Base-by-base conservation (phyloP, 805 yeast genomes). In the Candida namnaoensis region DNA sequence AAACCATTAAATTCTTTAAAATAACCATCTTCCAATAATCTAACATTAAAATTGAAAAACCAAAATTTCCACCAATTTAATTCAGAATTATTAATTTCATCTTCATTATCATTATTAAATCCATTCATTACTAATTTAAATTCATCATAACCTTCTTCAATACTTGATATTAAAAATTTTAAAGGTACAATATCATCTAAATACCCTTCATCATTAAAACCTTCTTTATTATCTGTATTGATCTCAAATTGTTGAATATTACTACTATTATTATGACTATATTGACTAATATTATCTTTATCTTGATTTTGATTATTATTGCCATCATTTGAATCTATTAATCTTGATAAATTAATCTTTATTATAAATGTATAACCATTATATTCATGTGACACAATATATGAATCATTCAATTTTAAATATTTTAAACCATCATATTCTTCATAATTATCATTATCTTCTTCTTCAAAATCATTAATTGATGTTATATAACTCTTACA, bases 51-150 rank as follows among this genome's bases (percentile, higher is more conserved):
- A 8, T 38, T 58, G 32, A 52, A 49, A 41, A 61, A 42, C 71
- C 72, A 68, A 2, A 41, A 41, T 4, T 36, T 43, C 70, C 71
- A 68, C 72, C 72, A 68, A 19, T 19, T 19, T 19, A 19, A 19
- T 15, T 44, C 7, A 60, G 38, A n/a, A 40, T 34, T 14, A 7
- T 15, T 19, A 34, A 7, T 35, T 23, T n/a, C 23, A 44, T 15
- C 42, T 37, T 12, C 24, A 10, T 12, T 13, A 36, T 28, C 3
- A 26, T 26, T 26, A 26, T 37, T 7, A 4, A n/a, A 12, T 27
- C 11, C 28, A 32, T 32, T 60, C 42, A 23, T 42, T 32, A 38
- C 49, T 19, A 55, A 33, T 25, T 51, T 48, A 37, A 47, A 49
- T 30, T 55, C 57, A 15, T 52, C 45, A 39, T 56, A 55, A 2